Base-by-base conservation (phyloP, 139 green algal species). In the Edaphochlamys debaryana region DNA sequence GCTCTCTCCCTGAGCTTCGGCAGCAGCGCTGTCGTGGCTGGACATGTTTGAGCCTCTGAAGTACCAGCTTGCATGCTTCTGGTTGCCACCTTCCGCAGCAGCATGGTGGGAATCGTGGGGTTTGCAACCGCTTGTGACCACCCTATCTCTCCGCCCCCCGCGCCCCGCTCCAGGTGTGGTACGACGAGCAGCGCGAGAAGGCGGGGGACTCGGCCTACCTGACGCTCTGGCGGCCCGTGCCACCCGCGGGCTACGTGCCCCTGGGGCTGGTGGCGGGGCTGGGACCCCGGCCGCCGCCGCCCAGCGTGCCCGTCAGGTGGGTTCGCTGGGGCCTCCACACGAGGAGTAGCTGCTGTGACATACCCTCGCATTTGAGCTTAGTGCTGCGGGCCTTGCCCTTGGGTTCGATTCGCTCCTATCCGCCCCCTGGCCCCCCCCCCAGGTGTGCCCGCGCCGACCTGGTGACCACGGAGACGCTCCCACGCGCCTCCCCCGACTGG, bases 221-320 rank as follows among this genome's bases (percentile, higher is more conserved):
- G 22, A 86, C 60, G 42, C 68, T 99, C 27, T 98, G 94, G 95
- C 84, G 87, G 70, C 94, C 95, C 0, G 69, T 96, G 30, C 75
- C 96, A 23, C 88, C 90, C 1, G 73, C 88, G 3, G 96, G 96
- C 67, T 99, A 98, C 75, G 89, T 95, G 32, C 81, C 95, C 2
- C 80, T 98, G 77, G 96, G 96, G 15, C 89, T 86, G 45, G 81
- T 98, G 72, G 93, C 88, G 29, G 71, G 71, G 0, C 36, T 75
- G 48, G 84, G 80, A 2, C 32, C 72, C 32, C 25, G 34, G 67
- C 63, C 72, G 6, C 87, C 86, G 27, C 45, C 37, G 30, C 52
- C 75, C 7, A 56, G n/a, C 23, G 11, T 86, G 32, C 63, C 64
- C 25, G 23, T 83, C 63, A 42, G 76, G 76, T 82, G 76, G 40